These are phyloP conservation scores for Rhododendron simsii DNA, from an alignment of 148 eudicot species.

Conservation along the genomic window DNA sequence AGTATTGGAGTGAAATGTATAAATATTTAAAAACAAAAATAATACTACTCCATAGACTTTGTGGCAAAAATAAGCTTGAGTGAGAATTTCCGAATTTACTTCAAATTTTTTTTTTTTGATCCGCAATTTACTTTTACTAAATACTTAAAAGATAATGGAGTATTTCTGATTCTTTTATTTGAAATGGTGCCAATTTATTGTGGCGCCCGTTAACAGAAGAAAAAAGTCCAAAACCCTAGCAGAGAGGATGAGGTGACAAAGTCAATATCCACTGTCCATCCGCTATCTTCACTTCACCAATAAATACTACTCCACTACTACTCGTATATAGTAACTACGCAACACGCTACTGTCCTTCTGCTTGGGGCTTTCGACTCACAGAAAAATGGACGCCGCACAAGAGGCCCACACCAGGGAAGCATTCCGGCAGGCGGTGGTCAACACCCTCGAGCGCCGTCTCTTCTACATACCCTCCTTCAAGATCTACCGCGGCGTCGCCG, in stretches of 20 bases:
- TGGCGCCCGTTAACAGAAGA: not conserved
- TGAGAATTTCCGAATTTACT: too few species aligned
- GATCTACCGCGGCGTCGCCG: constrained; percentile 94
- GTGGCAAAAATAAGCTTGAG: too few species aligned
- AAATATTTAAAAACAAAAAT: too few species aligned
- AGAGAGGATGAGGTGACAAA: not conserved
- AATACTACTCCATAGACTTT: too few species aligned
- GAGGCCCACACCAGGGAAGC: constrained; percentile 49
- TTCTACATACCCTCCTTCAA: constrained; percentile 83
- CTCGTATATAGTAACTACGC: too few species aligned
- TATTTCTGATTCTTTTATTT: too few species aligned
- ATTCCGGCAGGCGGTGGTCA: constrained; percentile 55
- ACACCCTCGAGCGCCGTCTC: constrained; percentile 81
- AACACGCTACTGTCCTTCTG: too few species aligned
- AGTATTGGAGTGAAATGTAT: too few species aligned
- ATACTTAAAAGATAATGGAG: too few species aligned
- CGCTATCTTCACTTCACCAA: not conserved
- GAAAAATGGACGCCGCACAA: constrained; percentile 21
- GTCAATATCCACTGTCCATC: not conserved
- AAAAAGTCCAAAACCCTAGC: not conserved
- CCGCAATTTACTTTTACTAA: too few species aligned
- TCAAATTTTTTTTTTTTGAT: too few species aligned
- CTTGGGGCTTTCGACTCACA: not conserved
- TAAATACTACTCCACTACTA: too few species aligned
- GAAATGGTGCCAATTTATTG: not conserved